Conservation (phyloP, 2,329 filamentous ascomycete species). For the Colletotrichum melonis region DNA sequence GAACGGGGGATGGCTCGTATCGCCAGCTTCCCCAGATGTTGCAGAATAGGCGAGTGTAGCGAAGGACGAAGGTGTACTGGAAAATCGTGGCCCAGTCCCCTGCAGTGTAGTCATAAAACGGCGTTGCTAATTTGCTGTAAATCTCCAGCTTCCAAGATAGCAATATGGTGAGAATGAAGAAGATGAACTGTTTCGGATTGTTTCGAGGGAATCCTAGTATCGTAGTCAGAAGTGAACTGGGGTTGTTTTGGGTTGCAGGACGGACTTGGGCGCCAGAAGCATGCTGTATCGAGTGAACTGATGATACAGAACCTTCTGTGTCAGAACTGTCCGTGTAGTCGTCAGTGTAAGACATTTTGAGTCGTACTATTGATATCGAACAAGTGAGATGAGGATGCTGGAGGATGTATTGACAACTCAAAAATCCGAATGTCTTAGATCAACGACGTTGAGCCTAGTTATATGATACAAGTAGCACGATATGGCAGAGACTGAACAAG, state of each 20-base stretch:
- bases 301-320: too few species aligned
- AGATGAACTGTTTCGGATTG: background rate
- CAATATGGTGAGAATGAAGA: background rate
- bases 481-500: background rate
- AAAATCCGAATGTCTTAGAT: background rate
- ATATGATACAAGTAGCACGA: background rate
- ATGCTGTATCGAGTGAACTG: too few species aligned
- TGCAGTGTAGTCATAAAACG: background rate
- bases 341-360: background rate
- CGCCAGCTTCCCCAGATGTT: conserved; percentile 38
- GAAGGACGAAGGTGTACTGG: background rate
- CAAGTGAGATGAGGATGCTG: background rate
- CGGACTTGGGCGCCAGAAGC: too few species aligned
- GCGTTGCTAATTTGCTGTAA: too few species aligned
- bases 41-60: conserved; percentile 3
- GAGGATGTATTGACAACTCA: background rate
- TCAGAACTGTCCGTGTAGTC: background rate
- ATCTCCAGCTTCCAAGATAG: background rate
- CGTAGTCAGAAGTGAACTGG: too few species aligned
- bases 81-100: background rate
- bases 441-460: background rate
- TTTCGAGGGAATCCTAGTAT: background rate
- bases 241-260: too few species aligned
- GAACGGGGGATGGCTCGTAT: conserved; percentile 49
- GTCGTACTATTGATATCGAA: background rate